Evolutionary conservation across 202 grass and related monocot genomes (phyloP).

Genomic region (Hordeum pubiflorum): DNA sequence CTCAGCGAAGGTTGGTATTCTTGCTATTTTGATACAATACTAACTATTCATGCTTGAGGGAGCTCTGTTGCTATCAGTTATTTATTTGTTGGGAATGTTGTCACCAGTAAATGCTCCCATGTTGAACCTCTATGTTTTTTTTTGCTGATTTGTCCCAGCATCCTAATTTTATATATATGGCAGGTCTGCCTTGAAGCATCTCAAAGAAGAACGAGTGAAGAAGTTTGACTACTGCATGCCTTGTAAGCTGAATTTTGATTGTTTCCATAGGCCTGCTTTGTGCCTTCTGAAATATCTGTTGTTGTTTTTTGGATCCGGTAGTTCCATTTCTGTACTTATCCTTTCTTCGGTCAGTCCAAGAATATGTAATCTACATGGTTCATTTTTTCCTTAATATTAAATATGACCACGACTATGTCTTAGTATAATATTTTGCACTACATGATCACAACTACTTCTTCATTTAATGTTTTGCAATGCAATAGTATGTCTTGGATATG

Average conservation of each 20-base stretch:
- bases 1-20: slow-evolving; percentile 62
- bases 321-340: neutral
- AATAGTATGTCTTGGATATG: neutral
- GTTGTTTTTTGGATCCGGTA: neutral
- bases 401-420: neutral
- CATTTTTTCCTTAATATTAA: neutral
- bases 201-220: slow-evolving; percentile 76
- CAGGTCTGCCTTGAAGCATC: slow-evolving; percentile 75
- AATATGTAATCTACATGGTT: slow-evolving; percentile 18
- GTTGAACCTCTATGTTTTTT: slow-evolving; percentile 7
- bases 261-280: neutral
- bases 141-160: neutral
- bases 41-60: neutral
- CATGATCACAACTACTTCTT: neutral
- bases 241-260: slow-evolving; percentile 47
- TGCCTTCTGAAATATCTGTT: slow-evolving; percentile 21
- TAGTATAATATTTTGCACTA: slow-evolving; percentile 1
- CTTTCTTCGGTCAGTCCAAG: slow-evolving; percentile 5
- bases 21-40: neutral
- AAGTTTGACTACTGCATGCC: slow-evolving; percentile 93
- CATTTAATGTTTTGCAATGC: neutral
- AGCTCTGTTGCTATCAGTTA: slow-evolving; percentile 5
- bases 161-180: slow-evolving; percentile 10
- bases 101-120: neutral
- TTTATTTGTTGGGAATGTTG: neutral